A percentile compares a stretch with the other conserved stretches of the same genome.
phyloP scores from a whole-genome alignment of 371 early-diverging fungal genomes.

The Mucor circinelloides region DNA sequence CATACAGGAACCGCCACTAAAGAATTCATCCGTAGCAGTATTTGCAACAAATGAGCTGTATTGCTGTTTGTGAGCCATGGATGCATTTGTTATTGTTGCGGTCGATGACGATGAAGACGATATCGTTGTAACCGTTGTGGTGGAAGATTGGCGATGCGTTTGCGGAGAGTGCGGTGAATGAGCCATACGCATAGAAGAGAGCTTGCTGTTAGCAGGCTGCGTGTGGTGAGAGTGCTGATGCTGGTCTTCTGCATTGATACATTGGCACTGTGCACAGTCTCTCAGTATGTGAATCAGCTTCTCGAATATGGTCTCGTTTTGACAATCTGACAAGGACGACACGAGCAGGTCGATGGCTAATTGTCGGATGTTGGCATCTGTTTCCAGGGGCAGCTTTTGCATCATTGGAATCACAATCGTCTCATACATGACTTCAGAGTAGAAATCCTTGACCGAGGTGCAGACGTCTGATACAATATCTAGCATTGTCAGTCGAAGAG shows the following conservation, averaged over 20 bases:
- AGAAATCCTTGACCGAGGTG: constrained; percentile 61
- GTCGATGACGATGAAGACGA: neutral
- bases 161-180: neutral
- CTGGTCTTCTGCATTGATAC: constrained; percentile 16
- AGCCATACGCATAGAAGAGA: neutral
- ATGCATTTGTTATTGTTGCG: neutral
- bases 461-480: constrained; percentile 59
- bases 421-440: constrained; percentile 50
- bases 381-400: constrained; percentile 55
- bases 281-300: constrained; percentile 43
- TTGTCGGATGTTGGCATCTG: constrained; percentile 50
- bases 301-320: constrained; percentile 43
- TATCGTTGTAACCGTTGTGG: neutral
- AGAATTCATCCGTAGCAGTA: neutral
- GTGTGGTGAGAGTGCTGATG: neutral
- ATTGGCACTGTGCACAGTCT: constrained; percentile 48
- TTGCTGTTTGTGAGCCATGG: neutral
- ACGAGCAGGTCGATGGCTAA: constrained; percentile 55
- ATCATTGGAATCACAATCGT: constrained; percentile 63
- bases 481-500: constrained; percentile 55
- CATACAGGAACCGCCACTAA: constrained; percentile 15
- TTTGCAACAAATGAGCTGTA: neutral
- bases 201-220: neutral
- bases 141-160: neutral
- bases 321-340: constrained; percentile 37